Evolutionary conservation across 2,329 filamentous ascomycete species (phyloP).

Genomic region (Mycocentrospora acerina): DNA sequence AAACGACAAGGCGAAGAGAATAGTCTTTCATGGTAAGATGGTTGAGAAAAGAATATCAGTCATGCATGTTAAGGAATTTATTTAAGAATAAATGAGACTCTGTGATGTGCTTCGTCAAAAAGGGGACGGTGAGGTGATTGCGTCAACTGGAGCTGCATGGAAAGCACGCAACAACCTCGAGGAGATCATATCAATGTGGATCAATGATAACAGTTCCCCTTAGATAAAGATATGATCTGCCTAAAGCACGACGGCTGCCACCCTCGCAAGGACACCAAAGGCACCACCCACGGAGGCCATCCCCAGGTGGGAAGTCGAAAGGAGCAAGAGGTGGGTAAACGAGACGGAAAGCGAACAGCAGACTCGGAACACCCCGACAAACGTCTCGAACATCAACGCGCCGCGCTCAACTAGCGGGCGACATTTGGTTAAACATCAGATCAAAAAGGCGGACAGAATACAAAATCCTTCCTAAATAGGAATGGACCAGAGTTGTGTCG

Average conservation of each 20-base stretch:
- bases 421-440: conserved; percentile 16
- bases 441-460: conserved; percentile 25
- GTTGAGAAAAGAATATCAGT: too few relatives aligned
- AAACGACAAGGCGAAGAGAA: too few relatives aligned
- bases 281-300: conserved; percentile 3
- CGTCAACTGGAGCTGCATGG: too few relatives aligned
- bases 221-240: neutral
- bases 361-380: conserved; percentile 24
- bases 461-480: conserved; percentile 35
- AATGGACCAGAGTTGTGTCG: conserved; percentile 26
- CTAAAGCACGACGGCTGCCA: conserved; percentile 3
- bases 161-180: too few relatives aligned
- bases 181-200: too few relatives aligned
- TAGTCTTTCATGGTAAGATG: too few relatives aligned
- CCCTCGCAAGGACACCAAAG: conserved; percentile 1
- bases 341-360: conserved; percentile 20
- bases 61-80: too few relatives aligned
- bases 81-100: too few relatives aligned
- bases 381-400: conserved; percentile 12
- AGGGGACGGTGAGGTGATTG: too few relatives aligned
- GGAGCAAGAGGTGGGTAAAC: conserved; percentile 13
- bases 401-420: conserved; percentile 24
- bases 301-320: conserved; percentile 1
- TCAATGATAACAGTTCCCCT: too few relatives aligned
- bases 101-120: too few relatives aligned